These are phyloP conservation scores for Logfia minima DNA, from an alignment of 129 eudicot species.

Conservation along the genomic window DNA sequence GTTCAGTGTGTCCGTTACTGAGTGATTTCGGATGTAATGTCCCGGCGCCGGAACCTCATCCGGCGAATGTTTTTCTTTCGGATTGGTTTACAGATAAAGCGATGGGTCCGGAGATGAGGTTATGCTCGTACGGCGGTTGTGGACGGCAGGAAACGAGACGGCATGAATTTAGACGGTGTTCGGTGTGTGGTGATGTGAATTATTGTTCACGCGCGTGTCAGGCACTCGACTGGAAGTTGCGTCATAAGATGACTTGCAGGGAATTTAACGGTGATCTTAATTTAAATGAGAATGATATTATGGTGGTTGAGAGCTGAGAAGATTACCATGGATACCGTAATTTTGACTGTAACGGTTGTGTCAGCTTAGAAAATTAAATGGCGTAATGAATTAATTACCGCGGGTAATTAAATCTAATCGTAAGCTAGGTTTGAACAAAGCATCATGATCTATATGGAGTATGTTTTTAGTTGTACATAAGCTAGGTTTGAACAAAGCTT, in stretches of 20 bases:
- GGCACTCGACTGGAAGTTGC: slow-evolving; percentile 72
- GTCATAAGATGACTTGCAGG: slow-evolving; percentile 59
- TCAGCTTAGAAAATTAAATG: no score
- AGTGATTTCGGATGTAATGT: slow-evolving; percentile 84
- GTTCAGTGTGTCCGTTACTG: slow-evolving; percentile 52
- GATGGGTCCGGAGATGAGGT: slow-evolving; percentile 45
- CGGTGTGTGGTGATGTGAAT: slow-evolving; percentile 75
- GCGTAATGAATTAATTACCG: no score
- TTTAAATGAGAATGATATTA: slow-evolving; percentile 4
- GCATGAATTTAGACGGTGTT: slow-evolving; percentile 78
- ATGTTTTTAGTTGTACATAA: no score
- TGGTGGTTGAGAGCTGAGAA: slow-evolving; percentile 27
- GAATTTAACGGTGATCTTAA: slow-evolving; percentile 3
- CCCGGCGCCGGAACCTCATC: slow-evolving; percentile 60
- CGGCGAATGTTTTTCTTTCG: slow-evolving; percentile 59
- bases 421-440: no score
- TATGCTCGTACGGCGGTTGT: slow-evolving; percentile 62
- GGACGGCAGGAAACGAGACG: slow-evolving; percentile 70
- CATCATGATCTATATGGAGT: no score
- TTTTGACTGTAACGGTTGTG: slow-evolving; percentile 24
- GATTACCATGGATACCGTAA: neutral
- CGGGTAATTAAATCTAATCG: no score
- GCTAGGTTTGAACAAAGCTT: no score
- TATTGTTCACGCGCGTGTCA: slow-evolving; percentile 89
- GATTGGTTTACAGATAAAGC: slow-evolving; percentile 57